A percentile compares a stretch with the other conserved stretches of the same genome.
Evolutionary conservation across 345 rosid species (phyloP).

Genomic region (Salix udensis): DNA sequence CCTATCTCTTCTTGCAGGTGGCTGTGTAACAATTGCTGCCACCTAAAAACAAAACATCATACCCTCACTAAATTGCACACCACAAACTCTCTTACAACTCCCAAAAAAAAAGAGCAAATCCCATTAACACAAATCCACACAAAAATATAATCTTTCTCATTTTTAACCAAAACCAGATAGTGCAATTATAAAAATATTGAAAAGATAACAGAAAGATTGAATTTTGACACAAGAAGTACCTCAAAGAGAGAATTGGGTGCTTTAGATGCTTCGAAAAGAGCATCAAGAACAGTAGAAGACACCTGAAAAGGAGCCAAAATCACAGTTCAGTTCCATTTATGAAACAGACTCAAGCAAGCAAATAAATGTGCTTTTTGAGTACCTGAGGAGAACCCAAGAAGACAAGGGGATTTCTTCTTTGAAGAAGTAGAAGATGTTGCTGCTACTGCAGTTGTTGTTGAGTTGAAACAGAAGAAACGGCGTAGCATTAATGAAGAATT

Average conservation of each 20-base stretch:
- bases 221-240: slow-evolving; percentile 29
- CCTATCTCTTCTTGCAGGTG: slow-evolving; percentile 74
- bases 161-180: not conserved
- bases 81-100: not conserved
- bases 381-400: slow-evolving; percentile 96
- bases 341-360: not conserved
- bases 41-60: slow-evolving; percentile 41
- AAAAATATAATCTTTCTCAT: not conserved
- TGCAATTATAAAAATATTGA: not conserved
- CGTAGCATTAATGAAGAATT: slow-evolving; percentile 44
- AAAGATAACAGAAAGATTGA: not conserved
- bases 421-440: slow-evolving; percentile 33
- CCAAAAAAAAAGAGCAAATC: not conserved
- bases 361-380: not conserved
- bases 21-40: slow-evolving; percentile 91
- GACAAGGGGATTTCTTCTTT: slow-evolving; percentile 69
- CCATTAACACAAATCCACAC: not conserved
- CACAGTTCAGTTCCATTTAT: not conserved
- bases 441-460: slow-evolving; percentile 17
- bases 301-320: slow-evolving; percentile 39
- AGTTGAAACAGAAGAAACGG: slow-evolving; percentile 59
- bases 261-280: slow-evolving; percentile 66
- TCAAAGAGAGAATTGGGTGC: slow-evolving; percentile 61
- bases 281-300: slow-evolving; percentile 72
- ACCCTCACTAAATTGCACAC: not conserved